Evolutionary conservation across 768 basidiomycete species (phyloP).

Genomic region (Austroboletus eburneus): DNA sequence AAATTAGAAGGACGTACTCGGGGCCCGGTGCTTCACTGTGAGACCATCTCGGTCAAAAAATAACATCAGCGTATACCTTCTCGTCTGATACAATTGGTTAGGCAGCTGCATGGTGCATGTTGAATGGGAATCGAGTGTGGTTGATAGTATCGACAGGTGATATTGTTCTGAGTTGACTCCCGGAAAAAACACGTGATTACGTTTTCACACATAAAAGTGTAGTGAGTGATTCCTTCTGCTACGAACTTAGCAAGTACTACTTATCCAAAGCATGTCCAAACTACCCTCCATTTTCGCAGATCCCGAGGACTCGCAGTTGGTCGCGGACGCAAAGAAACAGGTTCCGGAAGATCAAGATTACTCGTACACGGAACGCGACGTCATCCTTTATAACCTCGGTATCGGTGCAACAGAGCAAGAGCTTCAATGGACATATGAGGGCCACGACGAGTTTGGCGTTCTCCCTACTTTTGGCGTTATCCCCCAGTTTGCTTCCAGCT

Average conservation of each 20-base stretch:
- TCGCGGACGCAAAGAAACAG: constrained; percentile 75
- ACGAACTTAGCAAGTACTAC: not conserved
- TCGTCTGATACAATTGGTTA: no score
- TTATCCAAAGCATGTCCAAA: constrained; percentile 28
- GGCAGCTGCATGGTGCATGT: no score
- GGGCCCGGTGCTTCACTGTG: no score
- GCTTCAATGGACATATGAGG: constrained; percentile 88
- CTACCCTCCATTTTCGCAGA: constrained; percentile 60
- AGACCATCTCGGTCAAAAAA: no score
- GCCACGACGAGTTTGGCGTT: constrained; percentile 77
- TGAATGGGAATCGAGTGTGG: no score
- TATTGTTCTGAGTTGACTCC: no score
- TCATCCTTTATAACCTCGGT: constrained; percentile 93
- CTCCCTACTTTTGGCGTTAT: constrained; percentile 95
- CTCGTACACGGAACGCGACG: constrained; percentile 82
- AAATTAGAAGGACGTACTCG: no score
- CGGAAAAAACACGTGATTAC: no score
- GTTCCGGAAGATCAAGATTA: constrained; percentile 54
- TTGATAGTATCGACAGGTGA: no score
- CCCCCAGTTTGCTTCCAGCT: constrained; percentile 79
- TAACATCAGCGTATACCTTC: no score
- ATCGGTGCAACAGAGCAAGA: constrained; percentile 92
- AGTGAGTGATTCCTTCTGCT: no score
- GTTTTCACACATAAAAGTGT: no score
- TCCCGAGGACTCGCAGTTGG: constrained; percentile 76